Evolutionary conservation across 495 filamentous ascomycete genomes (phyloP), one percentile per base, ranked within the genome.

Genomic region (Podospora comata): DNA sequence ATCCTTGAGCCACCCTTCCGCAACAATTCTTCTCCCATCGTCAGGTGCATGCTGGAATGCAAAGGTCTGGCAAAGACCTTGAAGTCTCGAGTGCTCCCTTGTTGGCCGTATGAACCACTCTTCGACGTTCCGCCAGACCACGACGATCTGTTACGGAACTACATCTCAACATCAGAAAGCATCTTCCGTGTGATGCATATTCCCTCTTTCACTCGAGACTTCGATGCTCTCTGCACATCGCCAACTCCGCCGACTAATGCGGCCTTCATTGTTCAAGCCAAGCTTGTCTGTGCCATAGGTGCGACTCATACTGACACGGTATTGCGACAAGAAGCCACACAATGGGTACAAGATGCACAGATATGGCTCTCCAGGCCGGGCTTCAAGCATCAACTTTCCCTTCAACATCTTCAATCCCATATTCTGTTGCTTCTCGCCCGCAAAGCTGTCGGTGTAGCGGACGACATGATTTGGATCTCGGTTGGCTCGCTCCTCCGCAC

Each of bases 181-280:
- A 67, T 83, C 13, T 73, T 87, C 72, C 82, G 86, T 9, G 79
- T 89, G 19, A 60, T 89, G 11, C 87, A 89, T 67, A 72, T 87
- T n/a, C 86, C 87, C 0, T 79, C 79, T 0, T 89, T 85, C 67
- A 71, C 72, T 23, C 73, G 72, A 32, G 79, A 83, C 57, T 84
- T 83, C 48, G 72, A 73, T 23, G 48, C 74, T 62, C 63, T 75
- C 66, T 64, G 78, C 39, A 48, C 39, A 3, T 48, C 9, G 39
- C 9, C 7, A 48, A 13, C 39, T 3, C 39, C 39, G 78, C 27
- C 69, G 66, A 5, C 68, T 55, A 75, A 55, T 64, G 53, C 65
- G 13, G 56, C 54, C 0, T 74, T 71, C 27, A 4, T 70, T 3
- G 59, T 74, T 5, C 75, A 71, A 48, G 64, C 74, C 39, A 75